Conservation (phyloP, 176 grass and related monocot species). For the Eleusine coracana region DNA sequence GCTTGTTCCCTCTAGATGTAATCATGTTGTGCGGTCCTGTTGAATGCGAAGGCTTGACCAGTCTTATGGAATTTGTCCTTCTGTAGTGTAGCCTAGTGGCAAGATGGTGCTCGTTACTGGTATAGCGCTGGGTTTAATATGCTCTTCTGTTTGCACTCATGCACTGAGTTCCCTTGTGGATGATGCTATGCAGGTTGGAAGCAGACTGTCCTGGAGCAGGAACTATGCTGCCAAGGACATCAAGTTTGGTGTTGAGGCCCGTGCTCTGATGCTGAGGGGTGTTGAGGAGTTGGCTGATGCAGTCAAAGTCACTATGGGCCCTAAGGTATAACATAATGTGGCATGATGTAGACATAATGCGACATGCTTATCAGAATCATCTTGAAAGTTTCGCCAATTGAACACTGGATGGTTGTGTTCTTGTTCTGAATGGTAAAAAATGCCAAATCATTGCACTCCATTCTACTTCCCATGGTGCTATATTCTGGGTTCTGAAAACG, state of each 20-base stretch:
- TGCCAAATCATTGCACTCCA: background rate
- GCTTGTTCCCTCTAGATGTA: background rate
- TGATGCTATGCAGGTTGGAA: constrained; percentile 68
- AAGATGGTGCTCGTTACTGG: background rate
- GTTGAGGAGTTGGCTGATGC: constrained; percentile 96
- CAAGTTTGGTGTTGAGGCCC: constrained; percentile 93
- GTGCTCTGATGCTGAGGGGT: constrained; percentile 89
- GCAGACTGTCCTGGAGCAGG: constrained; percentile 83
- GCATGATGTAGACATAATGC: background rate
- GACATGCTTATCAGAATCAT: background rate
- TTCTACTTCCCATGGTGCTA: background rate
- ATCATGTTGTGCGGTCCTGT: background rate
- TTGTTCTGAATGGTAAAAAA: background rate
- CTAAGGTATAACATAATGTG: constrained; percentile 60
- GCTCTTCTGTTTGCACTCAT: background rate
- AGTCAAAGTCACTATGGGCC: constrained; percentile 96
- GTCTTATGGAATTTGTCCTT: background rate
- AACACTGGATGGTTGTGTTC: background rate
- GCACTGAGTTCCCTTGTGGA: background rate
- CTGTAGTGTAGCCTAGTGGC: background rate
- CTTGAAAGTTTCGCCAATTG: background rate
- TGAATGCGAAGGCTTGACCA: background rate
- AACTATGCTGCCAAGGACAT: constrained; percentile 98
- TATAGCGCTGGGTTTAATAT: background rate
- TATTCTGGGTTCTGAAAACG: constrained; percentile 9